A percentile compares a stretch with the other conserved stretches of the same genome.
phyloP scores from a whole-genome alignment of 2,329 filamentous ascomycete genomes.

The Pestalotiopsis sp. region DNA sequence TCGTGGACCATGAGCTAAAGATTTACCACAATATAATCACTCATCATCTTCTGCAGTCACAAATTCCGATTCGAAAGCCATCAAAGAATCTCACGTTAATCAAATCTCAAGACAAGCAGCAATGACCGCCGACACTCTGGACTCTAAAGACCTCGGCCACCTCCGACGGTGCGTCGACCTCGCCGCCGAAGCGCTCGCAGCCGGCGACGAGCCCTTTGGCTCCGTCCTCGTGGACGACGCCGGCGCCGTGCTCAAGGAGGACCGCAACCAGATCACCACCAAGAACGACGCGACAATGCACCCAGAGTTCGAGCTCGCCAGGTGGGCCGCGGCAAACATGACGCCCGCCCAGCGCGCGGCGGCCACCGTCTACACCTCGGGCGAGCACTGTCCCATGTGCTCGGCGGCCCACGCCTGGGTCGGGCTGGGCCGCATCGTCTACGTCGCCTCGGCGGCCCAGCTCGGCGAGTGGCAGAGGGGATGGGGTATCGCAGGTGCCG shows the following conservation, averaged over 20 bases:
- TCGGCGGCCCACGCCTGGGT: conserved; percentile 22
- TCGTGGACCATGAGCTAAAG: not conserved
- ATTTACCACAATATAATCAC: not conserved
- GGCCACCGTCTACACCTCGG: conserved; percentile 24
- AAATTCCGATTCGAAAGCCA: not conserved
- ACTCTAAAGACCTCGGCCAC: conserved; percentile 16
- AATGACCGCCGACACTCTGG: not conserved
- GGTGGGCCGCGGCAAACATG: conserved; percentile 21
- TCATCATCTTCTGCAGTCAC: not conserved
- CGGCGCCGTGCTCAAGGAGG: conserved; percentile 15
- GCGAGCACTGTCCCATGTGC: conserved; percentile 27
- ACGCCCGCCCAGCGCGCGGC: conserved; percentile 7
- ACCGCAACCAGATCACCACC: conserved; percentile 21
- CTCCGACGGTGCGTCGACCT: conserved; percentile 29
- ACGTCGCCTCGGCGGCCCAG: conserved; percentile 20
- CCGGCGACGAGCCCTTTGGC: conserved; percentile 27
- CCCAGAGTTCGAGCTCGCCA: conserved; percentile 24
- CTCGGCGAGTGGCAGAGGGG: conserved; percentile 18
- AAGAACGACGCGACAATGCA: conserved; percentile 20
- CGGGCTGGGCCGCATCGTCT: conserved; percentile 22
- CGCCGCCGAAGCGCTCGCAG: conserved; percentile 27
- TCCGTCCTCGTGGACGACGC: conserved; percentile 19
- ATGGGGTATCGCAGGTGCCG: conserved; percentile 2
- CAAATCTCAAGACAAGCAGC: not conserved
- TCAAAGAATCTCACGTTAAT: not conserved